Percentiles rank a stretch among this genome's conserved stretches.
Evolutionary conservation across 768 basidiomycete species (phyloP).

Genomic region (Mycena sanguinolenta): DNA sequence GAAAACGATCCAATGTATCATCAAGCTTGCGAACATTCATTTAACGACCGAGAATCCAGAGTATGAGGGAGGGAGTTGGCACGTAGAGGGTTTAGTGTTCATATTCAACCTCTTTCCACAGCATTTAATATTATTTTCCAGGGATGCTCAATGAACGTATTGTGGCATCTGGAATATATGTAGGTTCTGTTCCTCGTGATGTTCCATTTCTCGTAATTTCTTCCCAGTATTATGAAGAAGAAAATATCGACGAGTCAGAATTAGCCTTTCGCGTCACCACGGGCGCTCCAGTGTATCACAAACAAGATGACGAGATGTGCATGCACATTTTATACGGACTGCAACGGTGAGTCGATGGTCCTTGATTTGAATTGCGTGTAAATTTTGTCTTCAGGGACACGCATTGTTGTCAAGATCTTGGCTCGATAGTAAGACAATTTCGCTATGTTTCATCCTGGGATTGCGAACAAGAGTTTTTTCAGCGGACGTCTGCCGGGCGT

Average conservation of each 20-base stretch:
- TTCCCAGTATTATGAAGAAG: constrained; percentile 43
- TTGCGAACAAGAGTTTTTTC: no score
- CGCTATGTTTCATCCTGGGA: no score
- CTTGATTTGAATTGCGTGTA: not conserved
- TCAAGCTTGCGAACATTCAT: constrained; percentile 52
- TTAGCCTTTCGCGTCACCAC: constrained; percentile 50
- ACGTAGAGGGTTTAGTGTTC: constrained; percentile 47
- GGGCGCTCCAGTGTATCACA: constrained; percentile 29
- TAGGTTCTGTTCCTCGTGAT: constrained; percentile 10
- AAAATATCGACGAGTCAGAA: constrained; percentile 47
- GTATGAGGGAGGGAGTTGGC: constrained; percentile 50
- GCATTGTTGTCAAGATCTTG: constrained; percentile 41
- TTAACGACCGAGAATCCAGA: constrained; percentile 44
- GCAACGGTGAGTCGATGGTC: constrained; percentile 13
- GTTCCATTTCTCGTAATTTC: not conserved
- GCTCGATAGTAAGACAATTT: constrained; percentile 37
- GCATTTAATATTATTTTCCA: not conserved
- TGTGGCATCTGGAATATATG: constrained; percentile 22
- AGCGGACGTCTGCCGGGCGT: constrained; percentile 46
- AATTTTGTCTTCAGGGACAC: constrained; percentile 2
- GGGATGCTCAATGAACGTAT: constrained; percentile 9
- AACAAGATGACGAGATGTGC: constrained; percentile 38
- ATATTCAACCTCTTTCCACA: not conserved
- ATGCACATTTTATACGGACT: constrained; percentile 31
- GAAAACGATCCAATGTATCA: constrained; percentile 48